phyloP scores from a whole-genome alignment of 768 basidiomycete species.

The Leccinum fibrillosum region DNA sequence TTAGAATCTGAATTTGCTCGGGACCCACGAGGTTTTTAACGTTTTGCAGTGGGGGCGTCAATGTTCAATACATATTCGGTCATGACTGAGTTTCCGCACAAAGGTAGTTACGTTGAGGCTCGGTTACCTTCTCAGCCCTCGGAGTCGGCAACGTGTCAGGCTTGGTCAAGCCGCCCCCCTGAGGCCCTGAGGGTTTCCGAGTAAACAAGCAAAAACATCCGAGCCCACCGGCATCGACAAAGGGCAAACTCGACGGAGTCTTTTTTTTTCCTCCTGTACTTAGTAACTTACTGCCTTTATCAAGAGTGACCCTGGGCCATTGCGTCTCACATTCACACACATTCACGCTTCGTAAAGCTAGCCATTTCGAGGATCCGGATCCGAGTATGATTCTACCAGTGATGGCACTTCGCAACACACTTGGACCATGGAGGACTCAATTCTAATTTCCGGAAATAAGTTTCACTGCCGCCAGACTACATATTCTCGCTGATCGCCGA shows the following conservation, averaged over 20 bases:
- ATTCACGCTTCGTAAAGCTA: background rate
- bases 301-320: too few relatives aligned
- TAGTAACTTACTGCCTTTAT: too few relatives aligned
- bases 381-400: too few relatives aligned
- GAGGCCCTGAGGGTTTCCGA: background rate
- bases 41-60: background rate
- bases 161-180: too few relatives aligned
- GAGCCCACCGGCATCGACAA: background rate
- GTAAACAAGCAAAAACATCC: background rate
- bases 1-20: background rate
- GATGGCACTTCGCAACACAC: too few relatives aligned
- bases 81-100: background rate
- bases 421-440: too few relatives aligned
- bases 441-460: too few relatives aligned
- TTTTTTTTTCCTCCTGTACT: too few relatives aligned
- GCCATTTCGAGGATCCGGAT: background rate
- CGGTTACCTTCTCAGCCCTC: background rate
- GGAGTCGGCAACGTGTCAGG: background rate
- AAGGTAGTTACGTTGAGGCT: background rate
- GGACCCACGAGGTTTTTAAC: background rate
- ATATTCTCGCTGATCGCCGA: too few relatives aligned
- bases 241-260: too few relatives aligned
- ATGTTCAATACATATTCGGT: background rate
- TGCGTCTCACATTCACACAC: background rate
- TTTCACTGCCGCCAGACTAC: too few relatives aligned